Percentiles rank a stretch among this genome's conserved stretches.
phyloP scores from a whole-genome alignment of 2,329 filamentous ascomycete genomes.

The Arachnomyces sp. region DNA sequence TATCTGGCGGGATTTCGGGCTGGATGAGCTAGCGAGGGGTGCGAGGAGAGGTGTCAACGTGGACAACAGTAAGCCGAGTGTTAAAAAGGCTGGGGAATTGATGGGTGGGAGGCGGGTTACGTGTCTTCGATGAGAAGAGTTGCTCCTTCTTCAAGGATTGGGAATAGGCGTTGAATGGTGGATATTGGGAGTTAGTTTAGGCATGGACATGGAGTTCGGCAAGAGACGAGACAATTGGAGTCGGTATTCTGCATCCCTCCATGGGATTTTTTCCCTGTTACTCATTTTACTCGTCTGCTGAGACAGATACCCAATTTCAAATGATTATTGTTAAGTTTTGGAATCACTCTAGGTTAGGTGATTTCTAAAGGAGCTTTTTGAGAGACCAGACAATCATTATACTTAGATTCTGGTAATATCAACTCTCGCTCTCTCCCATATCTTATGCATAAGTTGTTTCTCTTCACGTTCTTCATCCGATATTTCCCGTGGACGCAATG shows the following conservation, averaged over 20 bases:
- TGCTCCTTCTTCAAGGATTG: background rate
- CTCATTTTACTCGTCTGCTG: too few relatives aligned
- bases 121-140: constrained; percentile 25
- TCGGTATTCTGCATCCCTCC: too few relatives aligned
- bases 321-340: too few relatives aligned
- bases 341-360: too few relatives aligned
- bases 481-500: constrained; percentile 58
- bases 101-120: constrained; percentile 33
- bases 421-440: constrained; percentile 77
- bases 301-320: too few relatives aligned
- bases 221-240: too few relatives aligned
- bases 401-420: constrained; percentile 72
- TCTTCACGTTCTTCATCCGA: constrained; percentile 51
- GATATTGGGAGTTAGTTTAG: constrained; percentile 1
- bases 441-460: constrained; percentile 60
- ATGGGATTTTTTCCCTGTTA: too few relatives aligned
- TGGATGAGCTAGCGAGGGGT: constrained; percentile 43
- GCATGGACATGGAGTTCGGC: too few relatives aligned
- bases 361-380: too few relatives aligned
- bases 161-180: background rate
- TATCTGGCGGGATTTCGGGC: constrained; percentile 53
- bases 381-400: background rate
- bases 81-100: constrained; percentile 24
- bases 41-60: constrained; percentile 16
- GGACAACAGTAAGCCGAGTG: constrained; percentile 16